Base-by-base conservation (phyloP, 2,329 filamentous ascomycete genomes). In the Ophiostoma quercus region DNA sequence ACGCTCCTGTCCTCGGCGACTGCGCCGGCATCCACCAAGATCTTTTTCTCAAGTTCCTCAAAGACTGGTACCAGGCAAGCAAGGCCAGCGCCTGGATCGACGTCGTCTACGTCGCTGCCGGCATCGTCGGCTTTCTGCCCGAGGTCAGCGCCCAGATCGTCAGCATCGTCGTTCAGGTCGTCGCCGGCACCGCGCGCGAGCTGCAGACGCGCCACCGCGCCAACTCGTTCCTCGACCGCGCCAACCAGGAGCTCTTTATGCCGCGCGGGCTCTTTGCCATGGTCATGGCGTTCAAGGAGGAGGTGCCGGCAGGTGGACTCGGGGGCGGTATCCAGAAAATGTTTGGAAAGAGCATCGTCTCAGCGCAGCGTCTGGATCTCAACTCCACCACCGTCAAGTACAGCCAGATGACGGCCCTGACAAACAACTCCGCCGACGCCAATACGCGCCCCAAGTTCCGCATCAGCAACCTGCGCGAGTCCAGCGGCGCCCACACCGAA, bases 401-500 rank as follows among this genome's bases (percentile, higher is more conserved):
- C 51, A 57, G 51, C 51, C 51, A 57, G 22, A 57, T 57, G 51
- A 57, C 51, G 8, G 51, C 51, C n/a, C 3, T 57, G n/a, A 57
- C 51, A n/a, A 57, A 57, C 51, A 63, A 6, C 22, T 32, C 43
- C 12, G 32, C 60, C 39, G 65, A 22, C 43, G 51, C 71, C 16
- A 71, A 71, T 25, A 76, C 74, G 1, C 71, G 72, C 5, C 62
- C 68, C 67, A 74, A 73, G 69, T 75, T 78, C 47, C 73, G 75
- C 6, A 74, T 79, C 73, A 74, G 77, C 37, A 76, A 77, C 67
- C 68, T 80, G 9, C 75, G 78, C 25, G 68, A 78, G 7, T 77
- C 75, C 4, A 79, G 77, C 63, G 79, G 75, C 7, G 79, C 76
- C 37, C 75, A 76, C 68, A 79, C 79, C 19, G 76, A 79, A 63